Evolutionary conservation across 345 rosid species (phyloP).

Genomic region (Populus simonii): DNA sequence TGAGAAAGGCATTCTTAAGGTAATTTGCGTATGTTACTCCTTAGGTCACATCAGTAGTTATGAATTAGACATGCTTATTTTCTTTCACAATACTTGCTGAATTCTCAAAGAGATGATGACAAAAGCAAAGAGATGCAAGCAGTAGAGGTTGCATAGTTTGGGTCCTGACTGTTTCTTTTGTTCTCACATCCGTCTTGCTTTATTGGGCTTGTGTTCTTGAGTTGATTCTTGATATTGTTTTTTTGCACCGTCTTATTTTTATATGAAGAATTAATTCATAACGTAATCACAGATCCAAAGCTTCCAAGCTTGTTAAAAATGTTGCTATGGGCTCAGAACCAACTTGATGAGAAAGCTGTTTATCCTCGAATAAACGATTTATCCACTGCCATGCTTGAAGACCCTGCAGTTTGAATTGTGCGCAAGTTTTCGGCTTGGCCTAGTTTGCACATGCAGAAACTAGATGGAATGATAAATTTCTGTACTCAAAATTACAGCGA

Average conservation of each 20-base stretch:
- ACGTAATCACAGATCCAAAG: conserved; percentile 64
- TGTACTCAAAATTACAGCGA: conserved; percentile 2
- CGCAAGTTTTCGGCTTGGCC: neutral
- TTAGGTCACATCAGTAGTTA: neutral
- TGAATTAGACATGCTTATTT: neutral
- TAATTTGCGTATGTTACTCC: neutral
- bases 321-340: conserved; percentile 87
- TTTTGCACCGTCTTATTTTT: neutral
- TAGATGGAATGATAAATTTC: conserved; percentile 8
- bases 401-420: conserved; percentile 50
- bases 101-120: neutral
- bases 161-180: neutral
- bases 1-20: neutral
- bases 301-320: conserved; percentile 89
- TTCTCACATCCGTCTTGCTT: neutral
- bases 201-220: neutral
- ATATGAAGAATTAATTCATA: neutral
- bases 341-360: conserved; percentile 85
- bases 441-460: conserved; percentile 7
- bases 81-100: neutral
- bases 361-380: conserved; percentile 86
- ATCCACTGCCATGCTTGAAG: conserved; percentile 69
- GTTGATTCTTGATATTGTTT: neutral
- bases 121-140: neutral
- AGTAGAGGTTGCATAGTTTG: neutral